Evolutionary conservation across 129 eudicot species (phyloP), one percentile per base, ranked within the genome.

Genomic region (Apium graveolens): DNA sequence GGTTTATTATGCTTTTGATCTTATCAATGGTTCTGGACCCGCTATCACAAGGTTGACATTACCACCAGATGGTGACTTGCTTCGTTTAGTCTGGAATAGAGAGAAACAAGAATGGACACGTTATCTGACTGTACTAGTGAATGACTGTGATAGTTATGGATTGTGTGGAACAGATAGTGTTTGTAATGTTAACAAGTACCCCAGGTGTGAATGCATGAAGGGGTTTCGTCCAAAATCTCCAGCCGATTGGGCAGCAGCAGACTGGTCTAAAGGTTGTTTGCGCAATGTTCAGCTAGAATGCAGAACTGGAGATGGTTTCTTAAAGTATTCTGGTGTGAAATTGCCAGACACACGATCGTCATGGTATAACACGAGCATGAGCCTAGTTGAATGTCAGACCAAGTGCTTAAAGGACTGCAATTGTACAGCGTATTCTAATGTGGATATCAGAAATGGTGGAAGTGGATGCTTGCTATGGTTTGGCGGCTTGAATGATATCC

Each of bases 181-280:
- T 45, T 81, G 84, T 38, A 76, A 81, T 70, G 27, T 78, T 34
- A 18, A 44, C 11, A 66, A 35, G 6, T 12, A 21, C 4, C 76
- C 76, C 0, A 20, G 71, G 7, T 81, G 84, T 38, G 21, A 43
- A 8, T 81, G 84, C 71, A 35, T 81, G 70, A 65, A 11, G 12
- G 78, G 78, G 17, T 81, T 81, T 29, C 20, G 0, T 31, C 80
- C 84, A 13, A 51, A 31, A 39, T 48, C 5, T 41, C 35, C 20
- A 8, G 49, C 7, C 13, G 44, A 51, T 3, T 82, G 84, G 84
- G 75, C 27, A 39, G 73, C 29, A 31, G 84, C 48, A 76, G 75
- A 82, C 14, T 82, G 84, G 84, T 34, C 81, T 38, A 55, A 43
- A 51, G 84, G 84, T 2, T 82, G 84, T 55, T 41, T 77, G 26